Percentiles rank a stretch among this genome's conserved stretches.
phyloP scores from a whole-genome alignment of 2,329 filamentous ascomycete genomes.

The Tricladium varicosporioides region DNA sequence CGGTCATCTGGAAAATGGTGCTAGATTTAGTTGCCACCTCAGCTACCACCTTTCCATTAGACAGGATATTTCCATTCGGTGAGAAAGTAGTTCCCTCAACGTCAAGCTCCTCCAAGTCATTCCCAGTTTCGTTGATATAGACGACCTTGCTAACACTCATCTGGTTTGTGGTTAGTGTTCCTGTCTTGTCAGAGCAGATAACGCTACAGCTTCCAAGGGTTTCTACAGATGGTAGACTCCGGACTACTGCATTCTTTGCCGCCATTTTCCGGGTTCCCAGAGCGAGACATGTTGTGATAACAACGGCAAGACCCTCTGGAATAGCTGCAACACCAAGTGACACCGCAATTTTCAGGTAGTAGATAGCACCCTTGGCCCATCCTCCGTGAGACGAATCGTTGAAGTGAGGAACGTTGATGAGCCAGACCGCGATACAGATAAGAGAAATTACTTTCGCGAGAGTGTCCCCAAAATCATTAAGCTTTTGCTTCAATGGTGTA shows the following conservation, averaged over 20 bases:
- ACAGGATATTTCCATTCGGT: conserved; percentile 72
- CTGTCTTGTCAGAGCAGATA: conserved; percentile 99
- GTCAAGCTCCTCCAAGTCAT: conserved; percentile 77
- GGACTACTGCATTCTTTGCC: conserved; percentile 94
- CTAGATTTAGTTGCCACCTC: conserved; percentile 69
- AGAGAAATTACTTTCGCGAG: conserved; percentile 97
- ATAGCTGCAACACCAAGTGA: conserved; percentile 97
- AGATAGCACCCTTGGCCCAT: conserved; percentile 96
- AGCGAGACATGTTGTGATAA: conserved; percentile 97
- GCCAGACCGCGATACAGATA: conserved; percentile 94
- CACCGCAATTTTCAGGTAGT: conserved; percentile 99
- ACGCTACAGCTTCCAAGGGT: conserved; percentile 98
- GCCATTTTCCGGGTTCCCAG: conserved; percentile 98
- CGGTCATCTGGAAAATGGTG: conserved; percentile 76
- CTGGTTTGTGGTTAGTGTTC: conserved; percentile 96
- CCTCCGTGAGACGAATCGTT: conserved; percentile 89
- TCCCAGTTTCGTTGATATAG: conserved; percentile 72
- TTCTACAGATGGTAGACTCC: conserved; percentile 94
- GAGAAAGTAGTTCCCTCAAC: conserved; percentile 92
- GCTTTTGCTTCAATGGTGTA: conserved; percentile 95
- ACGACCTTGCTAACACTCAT: conserved; percentile 98
- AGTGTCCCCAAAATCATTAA: conserved; percentile 95
- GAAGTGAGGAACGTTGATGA: conserved; percentile 98
- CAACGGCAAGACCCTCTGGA: conserved; percentile 93
- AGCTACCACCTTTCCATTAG: conserved; percentile 64